Percentiles rank a stretch among this genome's conserved stretches.
Conservation (phyloP, 495 filamentous ascomycete species). For the Hypoxylon trugodes region DNA sequence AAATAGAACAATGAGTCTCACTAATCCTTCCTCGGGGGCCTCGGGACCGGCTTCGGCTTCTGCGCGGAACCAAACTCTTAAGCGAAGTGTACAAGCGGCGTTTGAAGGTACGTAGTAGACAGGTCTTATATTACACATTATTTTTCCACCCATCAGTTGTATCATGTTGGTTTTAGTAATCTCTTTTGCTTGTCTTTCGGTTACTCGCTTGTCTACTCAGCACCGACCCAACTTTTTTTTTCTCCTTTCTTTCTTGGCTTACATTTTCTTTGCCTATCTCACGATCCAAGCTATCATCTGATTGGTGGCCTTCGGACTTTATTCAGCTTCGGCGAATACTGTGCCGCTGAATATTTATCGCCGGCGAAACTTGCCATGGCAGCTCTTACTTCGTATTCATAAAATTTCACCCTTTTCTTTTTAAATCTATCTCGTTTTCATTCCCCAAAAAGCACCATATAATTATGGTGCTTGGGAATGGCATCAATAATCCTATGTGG, state of each 20-base stretch:
- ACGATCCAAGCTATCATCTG: slow-evolving; percentile 12
- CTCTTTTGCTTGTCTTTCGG: neutral
- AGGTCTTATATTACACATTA: neutral
- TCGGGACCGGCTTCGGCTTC: slow-evolving; percentile 54
- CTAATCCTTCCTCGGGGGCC: slow-evolving; percentile 54
- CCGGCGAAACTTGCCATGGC: neutral
- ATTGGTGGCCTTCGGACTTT: slow-evolving; percentile 39
- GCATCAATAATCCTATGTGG: slow-evolving; percentile 11
- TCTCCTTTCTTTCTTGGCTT: slow-evolving; percentile 22
- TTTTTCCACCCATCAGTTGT: slow-evolving; percentile 21
- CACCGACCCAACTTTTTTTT: slow-evolving; percentile 4
- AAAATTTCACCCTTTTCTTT: neutral
- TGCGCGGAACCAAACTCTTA: slow-evolving; percentile 64
- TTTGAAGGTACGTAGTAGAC: slow-evolving; percentile 73
- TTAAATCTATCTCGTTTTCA: neutral
- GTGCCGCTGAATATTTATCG: slow-evolving; percentile 24
- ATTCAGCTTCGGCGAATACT: slow-evolving; percentile 29
- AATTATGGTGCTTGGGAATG: slow-evolving; percentile 25
- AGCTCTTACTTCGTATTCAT: slow-evolving; percentile 1
- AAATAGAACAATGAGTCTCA: slow-evolving; percentile 52
- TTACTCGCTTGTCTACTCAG: neutral
- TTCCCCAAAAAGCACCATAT: neutral
- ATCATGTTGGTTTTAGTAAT: slow-evolving; percentile 9
- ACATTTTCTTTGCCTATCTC: slow-evolving; percentile 5
- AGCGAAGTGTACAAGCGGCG: slow-evolving; percentile 76